phyloP scores from a whole-genome alignment of 2,329 filamentous ascomycete species.

The Phoma herbarum region DNA sequence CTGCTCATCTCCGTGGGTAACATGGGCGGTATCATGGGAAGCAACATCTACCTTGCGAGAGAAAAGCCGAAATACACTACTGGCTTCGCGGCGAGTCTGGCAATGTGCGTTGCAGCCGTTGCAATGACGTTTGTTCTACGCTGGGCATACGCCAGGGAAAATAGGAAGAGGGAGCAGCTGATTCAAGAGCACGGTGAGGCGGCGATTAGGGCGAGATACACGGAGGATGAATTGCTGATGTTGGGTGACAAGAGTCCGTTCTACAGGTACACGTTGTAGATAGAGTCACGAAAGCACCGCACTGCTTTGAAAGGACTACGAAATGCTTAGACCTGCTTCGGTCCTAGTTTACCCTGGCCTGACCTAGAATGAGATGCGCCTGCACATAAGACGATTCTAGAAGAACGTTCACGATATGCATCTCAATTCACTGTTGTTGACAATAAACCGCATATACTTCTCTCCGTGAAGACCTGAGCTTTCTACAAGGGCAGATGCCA shows the following conservation, averaged over 20 bases:
- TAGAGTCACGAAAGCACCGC: background rate
- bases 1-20: slow-evolving; percentile 61
- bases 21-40: slow-evolving; percentile 52
- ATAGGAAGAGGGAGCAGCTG: slow-evolving; percentile 37
- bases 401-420: no score
- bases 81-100: slow-evolving; percentile 61
- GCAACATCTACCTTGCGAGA: slow-evolving; percentile 60
- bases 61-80: slow-evolving; percentile 61
- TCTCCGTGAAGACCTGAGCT: no score
- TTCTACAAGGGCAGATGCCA: no score
- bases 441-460: no score
- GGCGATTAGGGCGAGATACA: slow-evolving; percentile 49
- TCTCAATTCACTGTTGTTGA: no score
- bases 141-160: slow-evolving; percentile 55
- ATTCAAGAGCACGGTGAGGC: slow-evolving; percentile 43
- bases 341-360: no score
- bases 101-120: slow-evolving; percentile 58
- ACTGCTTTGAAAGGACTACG: no score
- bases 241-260: slow-evolving; percentile 55
- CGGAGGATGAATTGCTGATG: slow-evolving; percentile 52
- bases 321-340: no score
- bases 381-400: no score
- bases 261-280: slow-evolving; percentile 51
- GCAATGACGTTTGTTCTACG: slow-evolving; percentile 52
- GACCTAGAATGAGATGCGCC: no score